These are phyloP conservation scores for Pseudogymnoascus sp. DNA, from an alignment of 2,329 filamentous ascomycete genomes.

Conservation along the genomic window DNA sequence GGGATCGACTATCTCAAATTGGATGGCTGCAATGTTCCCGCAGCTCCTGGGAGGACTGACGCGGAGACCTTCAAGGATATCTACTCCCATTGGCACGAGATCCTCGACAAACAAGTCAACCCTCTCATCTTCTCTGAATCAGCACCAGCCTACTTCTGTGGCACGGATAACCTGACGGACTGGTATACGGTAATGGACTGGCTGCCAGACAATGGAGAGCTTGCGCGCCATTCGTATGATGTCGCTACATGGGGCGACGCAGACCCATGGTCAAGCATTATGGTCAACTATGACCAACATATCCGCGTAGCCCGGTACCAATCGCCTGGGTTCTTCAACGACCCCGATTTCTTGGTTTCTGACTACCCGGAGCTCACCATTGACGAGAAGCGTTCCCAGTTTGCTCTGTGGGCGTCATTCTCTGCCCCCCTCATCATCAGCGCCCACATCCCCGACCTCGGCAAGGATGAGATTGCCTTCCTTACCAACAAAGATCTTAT, in stretches of 20 bases:
- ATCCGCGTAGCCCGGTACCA: conserved; percentile 25
- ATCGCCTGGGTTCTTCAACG: conserved; percentile 29
- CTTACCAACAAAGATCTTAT: conserved; percentile 28
- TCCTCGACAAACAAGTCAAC: conserved; percentile 23
- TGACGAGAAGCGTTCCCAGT: conserved; percentile 12
- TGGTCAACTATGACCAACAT: conserved; percentile 39
- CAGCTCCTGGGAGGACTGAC: conserved; percentile 21
- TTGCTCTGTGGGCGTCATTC: conserved; percentile 23
- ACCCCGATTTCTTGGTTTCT: conserved; percentile 11
- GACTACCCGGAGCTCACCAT: conserved; percentile 8
- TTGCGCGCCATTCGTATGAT: conserved; percentile 30
- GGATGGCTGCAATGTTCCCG: conserved; percentile 45
- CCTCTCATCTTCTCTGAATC: conserved; percentile 31
- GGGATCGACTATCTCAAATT: conserved; percentile 54
- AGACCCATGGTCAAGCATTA: conserved; percentile 38
- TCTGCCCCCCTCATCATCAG: conserved; percentile 26
- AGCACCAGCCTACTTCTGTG: conserved; percentile 45
- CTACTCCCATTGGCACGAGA: conserved; percentile 35
- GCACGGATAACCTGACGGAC: conserved; percentile 33
- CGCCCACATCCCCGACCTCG: conserved; percentile 30
- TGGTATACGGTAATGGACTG: conserved; percentile 41
- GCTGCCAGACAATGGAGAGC: conserved; percentile 30
- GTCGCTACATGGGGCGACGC: conserved; percentile 23
- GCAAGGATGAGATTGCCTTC: conserved; percentile 29
- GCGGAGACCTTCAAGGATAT: conserved; percentile 34